Evolutionary conservation across 2,329 filamentous ascomycete species (phyloP).

Genomic region (Bipolaris gigantea): DNA sequence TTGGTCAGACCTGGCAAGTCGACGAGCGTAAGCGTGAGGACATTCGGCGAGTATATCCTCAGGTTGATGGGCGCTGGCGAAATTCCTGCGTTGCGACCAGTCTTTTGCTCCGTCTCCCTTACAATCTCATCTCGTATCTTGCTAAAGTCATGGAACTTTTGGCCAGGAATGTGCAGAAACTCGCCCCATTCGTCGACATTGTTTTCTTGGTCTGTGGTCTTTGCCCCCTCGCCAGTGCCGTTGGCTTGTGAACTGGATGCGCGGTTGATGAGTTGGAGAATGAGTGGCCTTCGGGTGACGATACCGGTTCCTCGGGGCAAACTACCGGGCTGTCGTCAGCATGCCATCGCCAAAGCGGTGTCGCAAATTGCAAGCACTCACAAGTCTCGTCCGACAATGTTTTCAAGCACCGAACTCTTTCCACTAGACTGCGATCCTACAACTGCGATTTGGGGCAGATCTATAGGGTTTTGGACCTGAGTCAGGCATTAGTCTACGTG

Average conservation of each 20-base stretch:
- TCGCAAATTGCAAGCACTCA: slow-evolving; percentile 56
- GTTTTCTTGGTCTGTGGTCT: slow-evolving; percentile 78
- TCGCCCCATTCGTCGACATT: slow-evolving; percentile 98
- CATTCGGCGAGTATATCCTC: slow-evolving; percentile 97
- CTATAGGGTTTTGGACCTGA: slow-evolving; percentile 96
- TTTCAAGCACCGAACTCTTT: slow-evolving; percentile 98
- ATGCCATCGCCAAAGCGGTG: slow-evolving; percentile 15
- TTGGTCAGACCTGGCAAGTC: slow-evolving; percentile 96
- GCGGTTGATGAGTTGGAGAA: slow-evolving; percentile 97
- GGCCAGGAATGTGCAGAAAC: slow-evolving; percentile 94
- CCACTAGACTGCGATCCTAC: slow-evolving; percentile 98
- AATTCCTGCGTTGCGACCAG: slow-evolving; percentile 93
- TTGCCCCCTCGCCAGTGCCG: slow-evolving; percentile 65
- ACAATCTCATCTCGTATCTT: slow-evolving; percentile 98
- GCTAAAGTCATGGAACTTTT: slow-evolving; percentile 98
- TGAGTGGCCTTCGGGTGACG: slow-evolving; percentile 91
- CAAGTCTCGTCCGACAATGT: slow-evolving; percentile 99
- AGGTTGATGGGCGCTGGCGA: slow-evolving; percentile 96
- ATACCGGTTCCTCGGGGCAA: slow-evolving; percentile 97
- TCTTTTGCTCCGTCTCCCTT: slow-evolving; percentile 94
- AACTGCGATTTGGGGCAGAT: slow-evolving; percentile 96
- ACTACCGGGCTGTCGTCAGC: slow-evolving; percentile 55
- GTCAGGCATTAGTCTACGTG: slow-evolving; percentile 36
- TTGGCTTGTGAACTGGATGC: slow-evolving; percentile 63
- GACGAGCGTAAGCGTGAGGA: slow-evolving; percentile 93